Conservation (phyloP, 2,329 filamentous ascomycete genomes). For the Stachybotrys echinatus region DNA sequence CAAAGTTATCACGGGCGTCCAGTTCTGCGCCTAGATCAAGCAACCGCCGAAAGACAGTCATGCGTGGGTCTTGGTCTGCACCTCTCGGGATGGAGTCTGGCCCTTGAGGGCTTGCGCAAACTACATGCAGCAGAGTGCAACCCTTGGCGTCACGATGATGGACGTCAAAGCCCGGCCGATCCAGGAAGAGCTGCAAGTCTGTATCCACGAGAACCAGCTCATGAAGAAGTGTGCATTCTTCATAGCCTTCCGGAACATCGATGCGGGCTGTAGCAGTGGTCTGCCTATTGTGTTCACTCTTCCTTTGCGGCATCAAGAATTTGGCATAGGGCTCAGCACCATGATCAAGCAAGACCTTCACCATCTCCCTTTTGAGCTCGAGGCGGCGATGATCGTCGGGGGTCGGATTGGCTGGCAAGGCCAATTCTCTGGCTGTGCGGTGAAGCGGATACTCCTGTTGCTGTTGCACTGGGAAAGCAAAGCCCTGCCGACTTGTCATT, state of each 20-base stretch:
- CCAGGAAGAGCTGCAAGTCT: too few species aligned
- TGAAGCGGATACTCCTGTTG: too few species aligned
- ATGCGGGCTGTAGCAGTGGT: too few species aligned
- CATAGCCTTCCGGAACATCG: too few species aligned
- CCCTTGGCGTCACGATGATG: slow-evolving; percentile 17
- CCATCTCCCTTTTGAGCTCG: too few species aligned
- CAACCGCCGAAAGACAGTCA: slow-evolving; percentile 11
- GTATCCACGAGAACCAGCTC: too few species aligned
- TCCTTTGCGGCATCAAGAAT: slow-evolving; percentile 1
- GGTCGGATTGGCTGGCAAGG: too few species aligned
- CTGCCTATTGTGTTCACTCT: neutral
- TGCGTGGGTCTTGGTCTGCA: neutral
- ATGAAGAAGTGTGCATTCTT: too few species aligned
- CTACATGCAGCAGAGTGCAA: slow-evolving; percentile 17
- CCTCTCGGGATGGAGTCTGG: slow-evolving; percentile 4
- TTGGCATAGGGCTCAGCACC: slow-evolving; percentile 18
- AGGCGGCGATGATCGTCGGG: too few species aligned
- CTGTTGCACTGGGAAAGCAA: too few species aligned
- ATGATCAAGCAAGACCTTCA: slow-evolving; percentile 13
- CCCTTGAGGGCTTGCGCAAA: slow-evolving; percentile 7
- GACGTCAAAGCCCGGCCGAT: slow-evolving; percentile 12
- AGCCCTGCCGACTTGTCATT: too few species aligned
- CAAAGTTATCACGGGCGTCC: slow-evolving; percentile 12
- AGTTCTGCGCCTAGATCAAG: slow-evolving; percentile 16
- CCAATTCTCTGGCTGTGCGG: too few species aligned